These are phyloP conservation scores for Aureobasidium sp. DNA, from an alignment of 2,329 filamentous ascomycete genomes.

Conservation along the genomic window DNA sequence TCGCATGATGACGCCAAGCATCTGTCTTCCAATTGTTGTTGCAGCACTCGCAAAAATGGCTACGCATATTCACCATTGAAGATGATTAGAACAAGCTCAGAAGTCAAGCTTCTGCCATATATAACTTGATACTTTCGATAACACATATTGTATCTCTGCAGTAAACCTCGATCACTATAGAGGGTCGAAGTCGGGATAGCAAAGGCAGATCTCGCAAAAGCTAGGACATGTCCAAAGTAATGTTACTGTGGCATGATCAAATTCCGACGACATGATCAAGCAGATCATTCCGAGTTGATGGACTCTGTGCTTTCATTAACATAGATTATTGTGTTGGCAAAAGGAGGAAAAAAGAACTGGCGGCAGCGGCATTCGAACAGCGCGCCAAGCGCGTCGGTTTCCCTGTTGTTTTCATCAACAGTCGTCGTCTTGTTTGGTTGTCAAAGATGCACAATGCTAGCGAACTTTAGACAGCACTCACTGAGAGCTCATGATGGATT, in stretches of 20 bases:
- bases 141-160: background rate
- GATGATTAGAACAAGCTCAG: background rate
- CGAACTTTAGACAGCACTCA: background rate
- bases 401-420: background rate
- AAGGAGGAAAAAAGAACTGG: background rate
- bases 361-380: background rate
- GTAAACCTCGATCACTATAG: background rate
- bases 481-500: background rate
- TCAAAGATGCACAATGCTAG: constrained; percentile 1
- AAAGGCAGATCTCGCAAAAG: background rate
- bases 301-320: background rate
- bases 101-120: background rate
- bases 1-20: constrained; percentile 6
- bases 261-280: background rate
- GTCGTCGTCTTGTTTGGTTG: background rate
- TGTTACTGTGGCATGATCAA: background rate
- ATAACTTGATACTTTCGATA: too few species aligned
- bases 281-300: too few species aligned
- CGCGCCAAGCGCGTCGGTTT: background rate
- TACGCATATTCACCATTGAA: background rate
- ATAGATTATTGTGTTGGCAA: background rate
- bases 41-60: background rate
- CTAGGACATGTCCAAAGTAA: background rate
- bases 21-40: background rate
- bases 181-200: background rate